Evolutionary conservation across 495 filamentous ascomycete species (phyloP), one percentile per base, ranked within the genome.

Genomic region (Tirmania nivea): DNA sequence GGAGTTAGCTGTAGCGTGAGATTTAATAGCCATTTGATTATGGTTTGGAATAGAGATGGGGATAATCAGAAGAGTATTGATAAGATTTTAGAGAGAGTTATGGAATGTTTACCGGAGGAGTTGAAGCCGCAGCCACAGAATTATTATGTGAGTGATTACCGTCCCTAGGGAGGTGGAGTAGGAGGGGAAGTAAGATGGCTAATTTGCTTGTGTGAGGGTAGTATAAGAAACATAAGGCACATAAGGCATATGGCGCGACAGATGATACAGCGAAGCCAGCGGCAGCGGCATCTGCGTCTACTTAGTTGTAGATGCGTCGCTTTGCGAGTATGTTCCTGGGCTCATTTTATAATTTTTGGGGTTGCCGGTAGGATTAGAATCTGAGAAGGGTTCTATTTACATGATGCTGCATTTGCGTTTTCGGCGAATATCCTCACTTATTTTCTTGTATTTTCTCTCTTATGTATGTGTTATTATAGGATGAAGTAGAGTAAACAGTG

Each of bases 31-130:
- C 76, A 86, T 59, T 74, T 87, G 39, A 80, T 94, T 62, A 80
- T 78, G 50, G 75, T 94, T 57, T 94, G 87, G 87, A 87, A 92
- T 67, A 81, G 86, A 35, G 81, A 88, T 58, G 73, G 72, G 35
- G 78, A 75, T 14, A 81, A 84, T 63, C 71, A 83, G 54, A 76
- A 71, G 55, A 86, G 82, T 3, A 78, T 87, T 55, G 77, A 86
- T 55, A 72, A 68, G 45, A 74, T 94, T 16, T 71, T 84, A 35
- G 65, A 73, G 55, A 77, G 74, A 21, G 78, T 90, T 14, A 69
- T 90, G 17, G 75, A 80, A 16, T 73, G 78, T 50, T 67, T 93
- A 3, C 78, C 79, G 1, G 69, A 72, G 6, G 78, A 83, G 55
- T 66, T 90, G 35, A 70, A 70, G 49, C 84, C 83, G 8, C 79